Evolutionary conservation across 2,329 filamentous ascomycete species (phyloP).

Genomic region (Xylariaceae sp.): DNA sequence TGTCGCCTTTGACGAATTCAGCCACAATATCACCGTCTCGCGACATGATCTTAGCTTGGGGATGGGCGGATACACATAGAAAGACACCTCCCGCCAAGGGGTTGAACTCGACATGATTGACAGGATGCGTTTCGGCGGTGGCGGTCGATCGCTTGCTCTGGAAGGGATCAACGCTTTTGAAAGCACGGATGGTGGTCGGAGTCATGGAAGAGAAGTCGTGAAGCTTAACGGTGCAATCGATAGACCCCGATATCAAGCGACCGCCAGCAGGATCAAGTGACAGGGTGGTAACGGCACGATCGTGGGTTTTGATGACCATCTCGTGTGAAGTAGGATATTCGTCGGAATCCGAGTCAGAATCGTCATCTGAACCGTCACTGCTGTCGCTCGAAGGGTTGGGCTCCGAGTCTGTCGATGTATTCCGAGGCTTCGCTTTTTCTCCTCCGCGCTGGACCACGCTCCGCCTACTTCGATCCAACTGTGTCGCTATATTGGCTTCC

Average conservation of each 20-base stretch:
- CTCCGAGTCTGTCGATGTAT: constrained; percentile 22
- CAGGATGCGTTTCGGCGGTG: constrained; percentile 75
- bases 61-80: constrained; percentile 80
- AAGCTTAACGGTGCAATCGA: constrained; percentile 84
- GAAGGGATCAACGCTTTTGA: constrained; percentile 86
- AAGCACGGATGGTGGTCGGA: constrained; percentile 85
- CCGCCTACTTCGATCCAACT: constrained; percentile 75
- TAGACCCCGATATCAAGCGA: constrained; percentile 82
- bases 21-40: constrained; percentile 81
- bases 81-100: constrained; percentile 73
- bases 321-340: constrained; percentile 92
- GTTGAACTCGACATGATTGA: constrained; percentile 84
- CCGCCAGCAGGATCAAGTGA: constrained; percentile 81
- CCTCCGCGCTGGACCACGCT: constrained; percentile 36
- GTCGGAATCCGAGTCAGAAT: constrained; percentile 52
- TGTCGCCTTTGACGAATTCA: constrained; percentile 95
- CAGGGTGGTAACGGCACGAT: constrained; percentile 76
- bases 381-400: constrained; percentile 33
- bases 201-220: constrained; percentile 97
- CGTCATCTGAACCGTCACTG: constrained; percentile 45
- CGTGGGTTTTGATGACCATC: constrained; percentile 86
- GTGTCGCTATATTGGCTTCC: constrained; percentile 67
- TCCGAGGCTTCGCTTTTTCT: constrained; percentile 30
- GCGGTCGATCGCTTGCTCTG: constrained; percentile 62
- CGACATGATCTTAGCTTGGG: constrained; percentile 83